Conservation (phyloP, 148 eudicot genomes). For the Heliamphora exappendiculata region DNA sequence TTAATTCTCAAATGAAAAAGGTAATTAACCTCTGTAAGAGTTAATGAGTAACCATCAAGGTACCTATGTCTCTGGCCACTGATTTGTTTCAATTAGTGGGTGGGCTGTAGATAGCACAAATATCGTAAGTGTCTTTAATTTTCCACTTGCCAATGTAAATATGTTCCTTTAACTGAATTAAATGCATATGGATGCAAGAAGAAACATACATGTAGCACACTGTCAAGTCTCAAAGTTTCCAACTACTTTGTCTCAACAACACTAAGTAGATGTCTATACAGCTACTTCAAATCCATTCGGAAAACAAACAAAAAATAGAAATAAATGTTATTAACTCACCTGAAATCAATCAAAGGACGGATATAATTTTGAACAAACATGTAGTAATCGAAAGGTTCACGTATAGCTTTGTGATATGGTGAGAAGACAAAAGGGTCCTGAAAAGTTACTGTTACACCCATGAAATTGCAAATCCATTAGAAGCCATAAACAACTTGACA, state of each 20-base stretch:
- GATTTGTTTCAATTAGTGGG: neutral
- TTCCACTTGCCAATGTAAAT: conserved; percentile 2
- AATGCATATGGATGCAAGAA: neutral
- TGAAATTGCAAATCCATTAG: conserved; percentile 17
- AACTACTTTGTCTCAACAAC: neutral
- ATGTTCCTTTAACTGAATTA: neutral
- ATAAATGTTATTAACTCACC: conserved; percentile 39
- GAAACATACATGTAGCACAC: neutral
- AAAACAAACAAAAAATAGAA: neutral
- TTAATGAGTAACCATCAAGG: neutral
- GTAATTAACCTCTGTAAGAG: neutral
- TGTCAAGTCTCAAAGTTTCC: conserved; percentile 5
- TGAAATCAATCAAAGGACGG: conserved; percentile 79
- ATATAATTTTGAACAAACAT: conserved; percentile 79
- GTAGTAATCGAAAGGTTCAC: conserved; percentile 86
- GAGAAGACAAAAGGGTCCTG: conserved; percentile 85
- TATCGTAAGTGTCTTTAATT: neutral
- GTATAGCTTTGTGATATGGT: conserved; percentile 79
- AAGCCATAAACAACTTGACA: conserved; percentile 14
- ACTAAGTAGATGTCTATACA: neutral
- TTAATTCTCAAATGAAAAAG: conserved; percentile 3
- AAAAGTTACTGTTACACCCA: conserved; percentile 18
- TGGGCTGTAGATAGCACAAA: neutral
- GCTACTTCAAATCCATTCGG: conserved; percentile 1
- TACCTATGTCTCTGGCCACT: neutral